These are phyloP conservation scores for Cryptococcus floricola DNA, from an alignment of 1,284 basidiomycete genomes.

Conservation along the genomic window DNA sequence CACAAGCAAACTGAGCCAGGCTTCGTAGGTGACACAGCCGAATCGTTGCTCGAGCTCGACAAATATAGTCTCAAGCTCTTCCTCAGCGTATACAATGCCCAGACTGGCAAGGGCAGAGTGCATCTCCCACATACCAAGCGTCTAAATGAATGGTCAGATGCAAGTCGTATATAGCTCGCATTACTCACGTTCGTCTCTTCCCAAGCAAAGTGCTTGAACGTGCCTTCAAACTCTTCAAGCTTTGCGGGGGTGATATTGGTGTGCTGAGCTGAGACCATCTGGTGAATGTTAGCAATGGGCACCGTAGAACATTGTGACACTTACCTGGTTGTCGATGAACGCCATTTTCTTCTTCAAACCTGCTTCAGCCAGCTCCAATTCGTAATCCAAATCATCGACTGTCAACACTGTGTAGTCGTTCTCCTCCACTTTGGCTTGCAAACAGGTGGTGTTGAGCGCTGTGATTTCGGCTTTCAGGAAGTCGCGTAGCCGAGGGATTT, in stretches of 20 bases:
- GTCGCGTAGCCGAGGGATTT: constrained; percentile 28
- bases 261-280: constrained; percentile 71
- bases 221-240: constrained; percentile 93
- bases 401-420: constrained; percentile 95
- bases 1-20: constrained; percentile 90
- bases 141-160: constrained; percentile 43
- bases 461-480: constrained; percentile 30
- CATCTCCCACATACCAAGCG: constrained; percentile 79
- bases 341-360: constrained; percentile 83
- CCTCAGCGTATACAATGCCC: constrained; percentile 88
- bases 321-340: constrained; percentile 92
- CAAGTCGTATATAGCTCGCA: not conserved
- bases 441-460: constrained; percentile 65
- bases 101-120: constrained; percentile 88
- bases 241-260: constrained; percentile 78
- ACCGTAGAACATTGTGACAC: constrained; percentile 1
- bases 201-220: constrained; percentile 95
- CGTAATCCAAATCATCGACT: constrained; percentile 83
- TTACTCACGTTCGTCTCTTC: constrained; percentile 69
- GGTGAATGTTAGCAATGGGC: not conserved
- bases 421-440: constrained; percentile 90
- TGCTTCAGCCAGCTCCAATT: constrained; percentile 76
- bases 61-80: constrained; percentile 82
- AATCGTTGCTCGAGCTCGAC: constrained; percentile 77
- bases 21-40: constrained; percentile 86